These are phyloP conservation scores for Fraxinus xanthoxyloides DNA, from an alignment of 305 asterid species.

Conservation along the genomic window DNA sequence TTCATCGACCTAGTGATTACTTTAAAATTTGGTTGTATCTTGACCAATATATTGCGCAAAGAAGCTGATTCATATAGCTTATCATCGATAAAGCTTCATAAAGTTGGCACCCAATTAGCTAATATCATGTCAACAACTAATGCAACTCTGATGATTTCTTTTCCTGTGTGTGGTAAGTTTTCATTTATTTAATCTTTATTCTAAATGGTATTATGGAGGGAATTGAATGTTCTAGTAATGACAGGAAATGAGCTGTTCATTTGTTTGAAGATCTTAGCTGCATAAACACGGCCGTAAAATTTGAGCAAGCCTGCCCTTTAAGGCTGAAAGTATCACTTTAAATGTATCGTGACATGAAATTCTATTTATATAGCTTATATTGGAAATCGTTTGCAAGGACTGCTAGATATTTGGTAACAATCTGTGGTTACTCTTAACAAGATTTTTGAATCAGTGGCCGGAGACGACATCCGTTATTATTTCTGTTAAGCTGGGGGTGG, in stretches of 20 bases:
- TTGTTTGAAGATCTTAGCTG: background rate
- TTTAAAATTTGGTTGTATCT: background rate
- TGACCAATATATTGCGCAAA: background rate
- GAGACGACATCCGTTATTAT: background rate
- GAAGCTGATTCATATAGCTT: background rate
- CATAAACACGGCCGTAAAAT: conserved; percentile 2
- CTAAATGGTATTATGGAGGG: conserved; percentile 2
- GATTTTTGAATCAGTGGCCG: background rate
- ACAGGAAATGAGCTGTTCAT: background rate
- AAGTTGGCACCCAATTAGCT: background rate
- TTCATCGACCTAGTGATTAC: background rate
- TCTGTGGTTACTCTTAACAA: background rate
- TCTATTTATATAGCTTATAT: background rate
- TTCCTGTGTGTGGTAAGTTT: background rate
- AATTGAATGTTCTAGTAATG: background rate
- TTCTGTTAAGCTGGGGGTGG: background rate
- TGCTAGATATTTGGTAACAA: background rate
- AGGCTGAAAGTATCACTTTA: background rate
- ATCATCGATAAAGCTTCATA: background rate
- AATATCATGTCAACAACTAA: background rate
- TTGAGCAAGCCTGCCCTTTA: background rate
- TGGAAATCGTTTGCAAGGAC: background rate
- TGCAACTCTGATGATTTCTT: background rate
- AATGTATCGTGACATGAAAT: background rate
- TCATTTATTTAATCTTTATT: conserved; percentile 3